phyloP scores from a whole-genome alignment of 2,329 filamentous ascomycete species.

The Colletotrichum simmondsii region DNA sequence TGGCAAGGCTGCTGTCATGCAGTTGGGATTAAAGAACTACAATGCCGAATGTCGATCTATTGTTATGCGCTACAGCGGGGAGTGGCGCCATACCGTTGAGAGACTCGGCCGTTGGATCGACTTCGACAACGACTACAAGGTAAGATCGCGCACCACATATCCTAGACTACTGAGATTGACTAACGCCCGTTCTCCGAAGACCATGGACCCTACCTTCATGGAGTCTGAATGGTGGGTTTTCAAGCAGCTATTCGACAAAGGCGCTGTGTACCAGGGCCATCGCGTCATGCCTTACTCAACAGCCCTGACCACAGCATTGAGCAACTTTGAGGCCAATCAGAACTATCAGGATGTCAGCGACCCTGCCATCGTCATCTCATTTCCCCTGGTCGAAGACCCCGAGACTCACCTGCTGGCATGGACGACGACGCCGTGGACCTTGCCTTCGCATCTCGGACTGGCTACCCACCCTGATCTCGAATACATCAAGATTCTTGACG shows the following conservation, averaged over 20 bases:
- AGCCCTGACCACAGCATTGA: conserved; percentile 59
- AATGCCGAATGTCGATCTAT: conserved; percentile 92
- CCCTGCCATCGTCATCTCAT: conserved; percentile 88
- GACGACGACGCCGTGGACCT: conserved; percentile 90
- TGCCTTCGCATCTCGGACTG: conserved; percentile 83
- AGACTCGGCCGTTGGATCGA: conserved; percentile 95
- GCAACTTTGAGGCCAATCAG: conserved; percentile 90
- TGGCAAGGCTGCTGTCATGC: conserved; percentile 85
- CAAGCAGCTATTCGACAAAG: conserved; percentile 92
- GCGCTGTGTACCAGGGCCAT: conserved; percentile 88
- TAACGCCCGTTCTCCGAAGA: conserved; percentile 59
- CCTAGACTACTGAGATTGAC: conserved; percentile 1
- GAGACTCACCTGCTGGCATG: conserved; percentile 83
- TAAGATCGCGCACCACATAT: conserved; percentile 41
- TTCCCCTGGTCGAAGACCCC: conserved; percentile 83
- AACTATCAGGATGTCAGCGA: conserved; percentile 96
- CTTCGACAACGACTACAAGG: conserved; percentile 98
- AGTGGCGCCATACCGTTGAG: conserved; percentile 91
- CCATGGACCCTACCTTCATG: conserved; percentile 96
- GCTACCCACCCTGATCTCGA: conserved; percentile 86
- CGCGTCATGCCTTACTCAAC: conserved; percentile 97
- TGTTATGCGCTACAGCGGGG: conserved; percentile 88
- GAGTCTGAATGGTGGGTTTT: conserved; percentile 98
- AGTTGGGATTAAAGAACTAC: conserved; percentile 89
- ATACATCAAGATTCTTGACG: conserved; percentile 87